Evolutionary conservation across 75 land plant genomes (phyloP).

Genomic region (Larix kaempferi): DNA sequence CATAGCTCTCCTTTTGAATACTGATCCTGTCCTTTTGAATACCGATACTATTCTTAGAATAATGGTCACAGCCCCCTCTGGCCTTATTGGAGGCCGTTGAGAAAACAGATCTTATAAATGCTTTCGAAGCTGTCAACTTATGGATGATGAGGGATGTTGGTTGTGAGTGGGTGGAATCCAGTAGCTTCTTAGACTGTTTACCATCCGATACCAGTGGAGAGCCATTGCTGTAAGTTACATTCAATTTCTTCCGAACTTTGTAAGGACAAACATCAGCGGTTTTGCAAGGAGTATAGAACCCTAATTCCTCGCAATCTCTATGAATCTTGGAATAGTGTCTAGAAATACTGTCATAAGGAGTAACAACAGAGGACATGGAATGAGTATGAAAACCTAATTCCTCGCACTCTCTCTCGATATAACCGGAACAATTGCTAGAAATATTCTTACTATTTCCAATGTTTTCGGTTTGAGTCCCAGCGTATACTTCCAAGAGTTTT

Average conservation of each 20-base stretch:
- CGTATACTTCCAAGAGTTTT: background rate
- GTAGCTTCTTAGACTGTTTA: conserved; percentile 25
- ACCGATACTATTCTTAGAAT: background rate
- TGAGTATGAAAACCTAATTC: background rate
- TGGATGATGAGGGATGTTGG: conserved; percentile 16
- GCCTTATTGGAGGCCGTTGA: conserved; percentile 14
- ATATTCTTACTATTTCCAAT: background rate
- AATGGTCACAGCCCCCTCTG: background rate
- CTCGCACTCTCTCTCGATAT: background rate
- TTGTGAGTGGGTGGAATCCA: background rate
- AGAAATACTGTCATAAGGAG: no score
- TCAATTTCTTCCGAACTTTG: background rate
- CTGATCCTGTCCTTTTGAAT: background rate
- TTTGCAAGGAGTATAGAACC: background rate
- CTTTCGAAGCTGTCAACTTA: conserved; percentile 48
- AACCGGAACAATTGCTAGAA: background rate
- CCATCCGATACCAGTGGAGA: background rate
- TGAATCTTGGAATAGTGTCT: no score
- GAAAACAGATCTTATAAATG: conserved; percentile 44
- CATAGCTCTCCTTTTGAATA: background rate
- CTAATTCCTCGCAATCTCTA: no score
- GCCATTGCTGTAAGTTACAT: background rate
- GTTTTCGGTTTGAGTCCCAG: background rate
- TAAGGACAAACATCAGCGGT: conserved; percentile 41
- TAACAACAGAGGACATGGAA: background rate